These are phyloP conservation scores for Sclerotinia trifoliorum DNA, from an alignment of 2,329 filamentous ascomycete species.

Conservation along the genomic window DNA sequence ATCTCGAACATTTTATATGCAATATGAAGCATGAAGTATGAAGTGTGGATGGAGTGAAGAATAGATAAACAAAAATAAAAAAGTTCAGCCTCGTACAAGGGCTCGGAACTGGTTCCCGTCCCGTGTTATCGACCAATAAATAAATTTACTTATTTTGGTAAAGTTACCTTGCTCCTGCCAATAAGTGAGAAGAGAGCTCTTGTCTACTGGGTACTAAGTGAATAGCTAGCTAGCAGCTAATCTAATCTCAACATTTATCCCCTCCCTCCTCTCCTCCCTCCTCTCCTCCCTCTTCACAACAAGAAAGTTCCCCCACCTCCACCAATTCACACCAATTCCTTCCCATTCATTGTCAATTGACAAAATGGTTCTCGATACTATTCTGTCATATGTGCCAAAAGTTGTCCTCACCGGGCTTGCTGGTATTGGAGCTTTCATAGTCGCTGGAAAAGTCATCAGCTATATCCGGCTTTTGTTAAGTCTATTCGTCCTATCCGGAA, in stretches of 20 bases:
- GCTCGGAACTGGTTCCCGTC: not conserved
- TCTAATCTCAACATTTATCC: no score
- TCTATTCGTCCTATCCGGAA: slow-evolving; percentile 65
- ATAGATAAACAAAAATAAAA: not conserved
- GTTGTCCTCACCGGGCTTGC: slow-evolving; percentile 39
- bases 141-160: not conserved
- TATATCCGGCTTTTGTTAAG: slow-evolving; percentile 62
- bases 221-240: no score
- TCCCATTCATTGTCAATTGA: not conserved
- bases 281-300: not conserved
- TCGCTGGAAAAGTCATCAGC: slow-evolving; percentile 56
- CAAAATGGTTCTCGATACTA: slow-evolving; percentile 27
- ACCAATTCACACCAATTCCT: not conserved
- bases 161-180: not conserved
- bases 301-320: not conserved
- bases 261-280: no score
- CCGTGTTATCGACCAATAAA: not conserved
- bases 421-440: slow-evolving; percentile 57
- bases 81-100: slow-evolving; percentile 1
- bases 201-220: no score
- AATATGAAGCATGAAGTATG: not conserved
- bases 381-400: slow-evolving; percentile 30
- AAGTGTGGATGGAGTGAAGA: not conserved
- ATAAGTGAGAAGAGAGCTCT: slow-evolving; percentile 3
- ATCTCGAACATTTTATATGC: not conserved